Percentiles rank a stretch among this genome's conserved stretches.
Evolutionary conservation across 1,284 basidiomycete genomes (phyloP).

Genomic region (Cystobasidium pallidum): DNA sequence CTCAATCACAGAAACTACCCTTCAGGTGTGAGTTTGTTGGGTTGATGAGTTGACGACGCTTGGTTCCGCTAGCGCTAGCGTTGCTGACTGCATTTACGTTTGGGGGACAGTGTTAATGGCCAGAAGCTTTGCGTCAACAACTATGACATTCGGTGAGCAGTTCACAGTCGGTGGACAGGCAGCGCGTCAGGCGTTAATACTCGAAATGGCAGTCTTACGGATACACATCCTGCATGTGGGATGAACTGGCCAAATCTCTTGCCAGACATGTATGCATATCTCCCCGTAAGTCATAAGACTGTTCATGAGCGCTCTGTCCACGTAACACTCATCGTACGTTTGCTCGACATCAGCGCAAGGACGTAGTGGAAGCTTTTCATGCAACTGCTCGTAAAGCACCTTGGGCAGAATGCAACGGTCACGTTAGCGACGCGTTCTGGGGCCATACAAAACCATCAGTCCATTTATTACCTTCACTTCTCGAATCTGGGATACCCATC

Average conservation of each 20-base stretch:
- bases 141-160: conserved; percentile 76
- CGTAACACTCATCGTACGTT: conserved; percentile 18
- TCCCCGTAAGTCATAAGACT: conserved; percentile 66
- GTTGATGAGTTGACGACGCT: too few relatives aligned
- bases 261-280: conserved; percentile 72
- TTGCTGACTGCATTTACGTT: too few relatives aligned
- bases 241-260: conserved; percentile 99
- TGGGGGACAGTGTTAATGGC: conserved; percentile 77
- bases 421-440: conserved; percentile 69
- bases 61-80: too few relatives aligned
- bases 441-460: conserved; percentile 70
- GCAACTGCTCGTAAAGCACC: conserved; percentile 69
- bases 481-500: conserved; percentile 65
- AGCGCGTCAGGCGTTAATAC: background rate
- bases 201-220: conserved; percentile 62
- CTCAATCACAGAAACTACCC: conserved; percentile 66
- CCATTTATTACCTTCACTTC: conserved; percentile 74
- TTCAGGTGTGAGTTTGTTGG: conserved; percentile 66
- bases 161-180: too few relatives aligned
- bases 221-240: conserved; percentile 84
- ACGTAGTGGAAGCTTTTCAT: conserved; percentile 82
- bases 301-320: background rate
- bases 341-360: conserved; percentile 63
- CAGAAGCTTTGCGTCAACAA: conserved; percentile 84
- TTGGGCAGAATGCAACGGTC: conserved; percentile 85